Evolutionary conservation across 441 rosid species (phyloP), one percentile per base, ranked within the genome.

Genomic region (Macaranga tanarius): DNA sequence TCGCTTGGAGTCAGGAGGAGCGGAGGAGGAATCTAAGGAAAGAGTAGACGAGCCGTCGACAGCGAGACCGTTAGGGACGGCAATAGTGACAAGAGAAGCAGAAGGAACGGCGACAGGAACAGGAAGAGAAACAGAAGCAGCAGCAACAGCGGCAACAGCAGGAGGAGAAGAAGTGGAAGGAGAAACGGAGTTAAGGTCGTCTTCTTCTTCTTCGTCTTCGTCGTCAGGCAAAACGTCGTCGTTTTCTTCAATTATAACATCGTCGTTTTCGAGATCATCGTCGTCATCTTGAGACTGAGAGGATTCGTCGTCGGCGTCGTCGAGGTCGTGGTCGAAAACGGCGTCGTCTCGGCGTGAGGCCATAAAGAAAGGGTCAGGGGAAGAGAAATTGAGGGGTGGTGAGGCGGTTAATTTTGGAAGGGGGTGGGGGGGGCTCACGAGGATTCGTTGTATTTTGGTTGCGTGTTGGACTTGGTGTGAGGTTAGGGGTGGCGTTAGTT

Each of bases 281-380:
- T 84, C 84, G 64, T 80, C 81, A 28, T 68, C 66, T 16, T 62
- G 74, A 26, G 84, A 77, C 57, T 78, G 79, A n/a, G 69, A 84
- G 65, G 79, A 81, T 38, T 82, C 87, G 66, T 78, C 74, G 51
- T 67, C 89, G 73, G 83, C 89, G 20, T 78, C 79, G 70, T 83
- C 85, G 20, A 77, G 77, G 76, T 82, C 85, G 65, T 78, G 75
- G 75, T 83, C 85, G 63, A 87, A 87, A 62, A 84, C 89, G 81
- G 84, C 64, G 81, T 80, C 90, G 83, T 81, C 69, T 40, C 84
- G 91, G 75, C 82, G 80, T 25, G 93, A 80, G 16, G 91, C 84
- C 87, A 85, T 86, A 40, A 48, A 62, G 58, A n/a, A 75, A 16
- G 40, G 63, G 75, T 58, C 22, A 40, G 65, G 23, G 70, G 23